Conservation (phyloP, 805 yeast genomes). For the Ogataea henricii region DNA sequence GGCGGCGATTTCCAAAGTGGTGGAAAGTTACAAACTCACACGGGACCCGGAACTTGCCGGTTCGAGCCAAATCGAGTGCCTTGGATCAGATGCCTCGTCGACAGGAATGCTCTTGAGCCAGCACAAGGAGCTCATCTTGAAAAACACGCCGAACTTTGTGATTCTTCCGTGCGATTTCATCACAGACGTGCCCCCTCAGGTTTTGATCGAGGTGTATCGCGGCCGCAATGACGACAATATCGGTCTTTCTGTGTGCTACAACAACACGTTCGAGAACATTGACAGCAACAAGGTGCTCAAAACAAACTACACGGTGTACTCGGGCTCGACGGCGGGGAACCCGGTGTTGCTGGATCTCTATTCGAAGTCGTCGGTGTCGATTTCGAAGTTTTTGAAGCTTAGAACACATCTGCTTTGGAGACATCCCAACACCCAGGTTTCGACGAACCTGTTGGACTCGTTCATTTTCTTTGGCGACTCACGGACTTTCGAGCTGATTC, state of each 20-base stretch:
- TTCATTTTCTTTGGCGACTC: constrained; percentile 66
- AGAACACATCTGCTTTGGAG: constrained; percentile 91
- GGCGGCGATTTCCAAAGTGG: constrained; percentile 48
- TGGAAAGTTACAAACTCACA: constrained; percentile 47
- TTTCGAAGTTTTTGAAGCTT: constrained; percentile 68
- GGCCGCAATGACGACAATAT: constrained; percentile 65
- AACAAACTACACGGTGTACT: constrained; percentile 66
- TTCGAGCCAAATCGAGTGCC: constrained; percentile 42
- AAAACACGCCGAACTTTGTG: constrained; percentile 56
- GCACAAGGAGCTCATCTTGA: constrained; percentile 41
- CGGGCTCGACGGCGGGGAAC: constrained; percentile 47
- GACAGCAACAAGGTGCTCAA: constrained; percentile 71
- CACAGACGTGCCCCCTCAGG: constrained; percentile 90
- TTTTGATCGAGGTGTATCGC: constrained; percentile 80
- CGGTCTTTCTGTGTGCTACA: constrained; percentile 77
- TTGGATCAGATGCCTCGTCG: constrained; percentile 47
- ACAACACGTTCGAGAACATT: constrained; percentile 70
- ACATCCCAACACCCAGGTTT: constrained; percentile 74
- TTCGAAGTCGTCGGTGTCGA: constrained; percentile 66
- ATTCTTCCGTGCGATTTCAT: constrained; percentile 91
- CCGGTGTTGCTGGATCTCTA: constrained; percentile 67
- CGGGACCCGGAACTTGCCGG: constrained; percentile 39
- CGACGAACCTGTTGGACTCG: constrained; percentile 74
- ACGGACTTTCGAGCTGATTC: constrained; percentile 54
- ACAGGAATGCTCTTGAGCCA: constrained; percentile 67